Evolutionary conservation across 768 basidiomycete species (phyloP), one percentile per base, ranked within the genome.

Genomic region (Mycena galericulata): DNA sequence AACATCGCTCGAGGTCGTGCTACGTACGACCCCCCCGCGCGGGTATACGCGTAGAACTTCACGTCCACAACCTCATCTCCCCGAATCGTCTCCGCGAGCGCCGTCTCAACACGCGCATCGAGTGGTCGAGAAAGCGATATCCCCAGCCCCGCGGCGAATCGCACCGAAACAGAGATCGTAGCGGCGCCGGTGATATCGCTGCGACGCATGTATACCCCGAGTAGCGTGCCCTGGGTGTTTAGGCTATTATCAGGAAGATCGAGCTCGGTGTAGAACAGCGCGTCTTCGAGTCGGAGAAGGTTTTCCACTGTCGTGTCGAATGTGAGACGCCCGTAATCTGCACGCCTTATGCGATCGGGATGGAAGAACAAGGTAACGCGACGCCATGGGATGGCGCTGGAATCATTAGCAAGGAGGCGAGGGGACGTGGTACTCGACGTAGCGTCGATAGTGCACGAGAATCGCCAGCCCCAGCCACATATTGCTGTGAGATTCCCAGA

Each of bases 381-480:
- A 24, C 45, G 62, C 54, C 62, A 55, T 22, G 62, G 54, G 8
- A 61, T 55, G 8, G 32, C 10, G 17, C 18, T 38, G 18, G 41
- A 53, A 53, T 58, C 20, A 1, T 24, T 24, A 12, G 24, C 47
- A 20, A 32, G 40, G 17, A 61, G 41, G 3, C 24, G 27, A 9
- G 45, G 49, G 1, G 65, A 51, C 11, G 26, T 10, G 5, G 57
- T 11, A 7, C 17, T 26, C 26, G 58, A 61, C 20, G 9, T 41
- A 12, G 32, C 12, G 2, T 32, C 51, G 8, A 56, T 14, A 0
- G 15, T 0, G 45, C 59, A 65, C 1, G 29, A 41, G 29, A 70
- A 66, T 38, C 59, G 46, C 69, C 69, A 70, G 1, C 69, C 69
- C 60, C 45, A 60, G 46, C 69, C 70, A 45, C 70, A 71, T 29